Evolutionary conservation across 306 rosid genomes (phyloP).

Genomic region (Vigna angularis): DNA sequence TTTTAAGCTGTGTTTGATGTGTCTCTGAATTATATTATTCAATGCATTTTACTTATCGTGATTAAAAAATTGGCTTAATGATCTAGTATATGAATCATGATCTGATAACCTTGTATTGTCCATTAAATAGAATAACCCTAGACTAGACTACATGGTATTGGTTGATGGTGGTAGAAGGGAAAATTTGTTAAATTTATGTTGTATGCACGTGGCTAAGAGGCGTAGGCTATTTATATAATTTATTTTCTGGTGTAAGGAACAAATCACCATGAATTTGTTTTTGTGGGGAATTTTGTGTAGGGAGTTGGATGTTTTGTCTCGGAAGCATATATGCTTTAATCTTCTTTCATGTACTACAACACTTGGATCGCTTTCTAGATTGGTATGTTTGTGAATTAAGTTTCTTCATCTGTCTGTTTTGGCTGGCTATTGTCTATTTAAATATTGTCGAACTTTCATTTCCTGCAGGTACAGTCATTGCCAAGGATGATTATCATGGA

Average conservation of each 20-base stretch:
- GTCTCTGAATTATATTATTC: not conserved
- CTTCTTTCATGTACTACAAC: conserved; percentile 92
- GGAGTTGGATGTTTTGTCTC: conserved; percentile 90
- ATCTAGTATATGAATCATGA: too few species aligned
- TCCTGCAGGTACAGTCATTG: conserved; percentile 85
- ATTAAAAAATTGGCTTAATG: not conserved
- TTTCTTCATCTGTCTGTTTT: conserved; percentile 22
- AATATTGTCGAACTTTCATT: conserved; percentile 39
- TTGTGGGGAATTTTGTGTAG: conserved; percentile 52
- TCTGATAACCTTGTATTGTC: not conserved
- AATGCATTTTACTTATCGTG: not conserved
- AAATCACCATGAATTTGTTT: conserved; percentile 36
- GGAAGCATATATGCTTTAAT: conserved; percentile 87
- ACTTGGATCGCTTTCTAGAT: conserved; percentile 93
- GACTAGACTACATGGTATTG: not conserved
- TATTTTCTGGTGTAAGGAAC: conserved; percentile 5
- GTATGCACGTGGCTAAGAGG: conserved; percentile 8
- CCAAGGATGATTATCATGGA: conserved; percentile 99
- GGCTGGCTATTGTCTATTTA: conserved; percentile 24
- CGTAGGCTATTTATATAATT: not conserved
- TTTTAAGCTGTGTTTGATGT: not conserved
- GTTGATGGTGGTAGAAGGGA: not conserved
- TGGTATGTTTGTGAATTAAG: conserved; percentile 62
- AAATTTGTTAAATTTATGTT: conserved; percentile 4
- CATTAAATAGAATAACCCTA: not conserved